These are phyloP conservation scores for Nannochloropsis oceanica DNA, from an alignment of 108 stramenopile genomes.

Conservation along the genomic window DNA sequence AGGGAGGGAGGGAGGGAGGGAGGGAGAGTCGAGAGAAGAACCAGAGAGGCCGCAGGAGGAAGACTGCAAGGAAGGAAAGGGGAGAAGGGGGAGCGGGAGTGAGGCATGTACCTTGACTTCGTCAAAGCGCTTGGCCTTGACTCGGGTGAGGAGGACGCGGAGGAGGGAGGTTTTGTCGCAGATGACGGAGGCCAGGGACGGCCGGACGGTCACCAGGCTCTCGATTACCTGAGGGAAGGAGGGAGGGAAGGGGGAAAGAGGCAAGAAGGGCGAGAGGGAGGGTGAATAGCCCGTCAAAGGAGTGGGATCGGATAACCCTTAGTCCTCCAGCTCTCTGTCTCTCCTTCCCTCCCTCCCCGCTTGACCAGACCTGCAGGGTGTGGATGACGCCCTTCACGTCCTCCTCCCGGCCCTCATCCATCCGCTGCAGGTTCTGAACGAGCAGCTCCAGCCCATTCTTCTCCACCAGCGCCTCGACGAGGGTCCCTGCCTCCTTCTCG, in stretches of 20 bases:
- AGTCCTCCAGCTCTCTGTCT: no score
- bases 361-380: slow-evolving; percentile 15
- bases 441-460: slow-evolving; percentile 33
- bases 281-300: no score
- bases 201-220: background rate
- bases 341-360: background rate
- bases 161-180: background rate
- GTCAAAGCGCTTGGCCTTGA: background rate
- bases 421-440: slow-evolving; percentile 31
- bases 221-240: background rate
- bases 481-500: background rate
- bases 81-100: background rate
- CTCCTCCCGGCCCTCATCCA: slow-evolving; percentile 36
- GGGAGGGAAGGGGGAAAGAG: background rate
- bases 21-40: background rate
- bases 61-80: background rate
- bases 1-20: background rate
- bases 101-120: background rate
- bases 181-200: background rate
- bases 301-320: no score
- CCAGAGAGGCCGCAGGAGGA: background rate
- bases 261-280: background rate
- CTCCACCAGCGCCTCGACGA: background rate
- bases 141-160: background rate
- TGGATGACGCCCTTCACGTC: slow-evolving; percentile 38